Percentiles rank a stretch among this genome's conserved stretches.
These are phyloP conservation scores for Eimeria praecox DNA, from an alignment of 169 alveolate species.

Conservation along the genomic window DNA sequence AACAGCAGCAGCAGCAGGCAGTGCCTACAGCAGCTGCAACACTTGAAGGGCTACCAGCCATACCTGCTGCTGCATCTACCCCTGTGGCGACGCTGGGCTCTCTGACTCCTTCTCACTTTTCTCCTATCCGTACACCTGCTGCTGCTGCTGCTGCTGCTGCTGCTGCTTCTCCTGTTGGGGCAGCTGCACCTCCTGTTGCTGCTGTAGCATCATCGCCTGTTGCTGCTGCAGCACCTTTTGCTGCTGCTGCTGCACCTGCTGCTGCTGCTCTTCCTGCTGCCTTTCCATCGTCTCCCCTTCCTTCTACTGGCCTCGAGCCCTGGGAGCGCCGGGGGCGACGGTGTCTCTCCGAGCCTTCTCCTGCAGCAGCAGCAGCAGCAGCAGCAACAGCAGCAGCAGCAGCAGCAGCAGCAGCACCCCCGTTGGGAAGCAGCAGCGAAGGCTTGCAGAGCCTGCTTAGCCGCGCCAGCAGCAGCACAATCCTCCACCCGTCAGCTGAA, in stretches of 20 bases:
- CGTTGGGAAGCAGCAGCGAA: neutral
- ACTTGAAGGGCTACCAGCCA: neutral
- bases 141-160: slow-evolving; percentile 42
- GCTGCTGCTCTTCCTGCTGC: neutral
- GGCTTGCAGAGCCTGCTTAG: neutral
- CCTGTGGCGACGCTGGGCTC: neutral
- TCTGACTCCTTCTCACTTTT: neutral
- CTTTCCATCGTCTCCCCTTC: neutral
- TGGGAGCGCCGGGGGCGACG: slow-evolving; percentile 46
- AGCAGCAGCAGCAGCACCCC: slow-evolving; percentile 33
- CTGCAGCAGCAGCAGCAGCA: slow-evolving; percentile 58
- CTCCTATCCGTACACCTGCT: slow-evolving; percentile 27
- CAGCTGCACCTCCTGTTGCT: neutral
- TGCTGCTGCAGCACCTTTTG: neutral
- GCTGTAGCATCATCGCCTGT: neutral
- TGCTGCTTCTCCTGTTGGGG: neutral
- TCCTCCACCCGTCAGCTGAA: neutral
- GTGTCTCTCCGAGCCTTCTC: slow-evolving; percentile 17
- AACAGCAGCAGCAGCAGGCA: slow-evolving; percentile 23
- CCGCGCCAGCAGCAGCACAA: slow-evolving; percentile 49
- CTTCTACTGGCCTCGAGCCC: neutral
- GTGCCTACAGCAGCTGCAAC: neutral
- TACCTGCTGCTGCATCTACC: neutral
- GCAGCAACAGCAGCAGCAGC: slow-evolving; percentile 61
- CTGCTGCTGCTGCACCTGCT: slow-evolving; percentile 19